Base-by-base conservation (phyloP, 2,329 filamentous ascomycete genomes). In the Fusarium piperis region DNA sequence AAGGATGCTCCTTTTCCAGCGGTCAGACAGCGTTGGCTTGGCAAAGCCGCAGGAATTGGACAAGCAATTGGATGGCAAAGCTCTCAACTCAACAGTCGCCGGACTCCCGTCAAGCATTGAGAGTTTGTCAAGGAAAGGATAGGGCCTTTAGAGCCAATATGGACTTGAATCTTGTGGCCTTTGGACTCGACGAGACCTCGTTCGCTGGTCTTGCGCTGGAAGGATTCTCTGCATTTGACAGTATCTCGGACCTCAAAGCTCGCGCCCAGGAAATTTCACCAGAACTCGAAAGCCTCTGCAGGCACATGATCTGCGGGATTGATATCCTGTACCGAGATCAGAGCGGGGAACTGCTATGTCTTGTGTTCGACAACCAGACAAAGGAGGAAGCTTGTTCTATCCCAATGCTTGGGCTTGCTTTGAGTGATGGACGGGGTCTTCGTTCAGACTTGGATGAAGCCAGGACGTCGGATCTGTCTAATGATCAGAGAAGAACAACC, bases 261-360 rank as follows among this genome's bases (percentile, higher is more conserved):
- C 58, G 63, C 3, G 58, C 62, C 9, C 26, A 58, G 13, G 63
- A 66, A 12, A 11, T 66, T 12, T 52, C 63, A 13, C 51, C 39
- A 4, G 63, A 66, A 20, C 39, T 66, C 1, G 58, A 66, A 41
- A 52, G 23, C 28, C 41, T 66, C n/a, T 62, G 62, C 30, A 32
- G 18, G 3, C 63, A 62, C 26, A 66, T 66, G 63, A n/a, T 62
- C 23, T 6, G 15, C 9, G 35, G 5, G 28, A 33, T 65, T 8
- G 41, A 58, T 15, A 28, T 18, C 3, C 5, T 39, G n/a, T 48
- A 38, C 30, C 6, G 8, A 15, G 12, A 48, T 1, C 23, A 48
- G 44, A 32, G n/a, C 12, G 1, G 13, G 6, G 23, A 12, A 13
- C 18, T 44, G 4, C 10, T 44, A 4, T 18, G 39, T 44, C 39